Evolutionary conservation across 2,329 filamentous ascomycete genomes (phyloP).

Genomic region (Albifimbria verrucaria): DNA sequence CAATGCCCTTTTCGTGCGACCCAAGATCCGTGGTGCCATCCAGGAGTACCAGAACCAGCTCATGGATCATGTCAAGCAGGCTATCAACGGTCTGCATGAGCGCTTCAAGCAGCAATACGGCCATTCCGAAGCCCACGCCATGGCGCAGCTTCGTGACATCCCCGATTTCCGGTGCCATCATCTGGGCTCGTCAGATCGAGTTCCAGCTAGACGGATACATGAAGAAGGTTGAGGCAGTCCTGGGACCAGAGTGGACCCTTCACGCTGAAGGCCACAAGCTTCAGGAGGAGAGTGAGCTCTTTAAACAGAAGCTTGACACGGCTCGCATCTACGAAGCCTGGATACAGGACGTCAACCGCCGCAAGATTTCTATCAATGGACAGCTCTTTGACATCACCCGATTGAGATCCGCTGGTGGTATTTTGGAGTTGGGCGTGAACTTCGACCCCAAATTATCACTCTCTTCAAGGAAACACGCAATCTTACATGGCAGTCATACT

Average conservation of each 20-base stretch:
- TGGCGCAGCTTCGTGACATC: slow-evolving; percentile 94
- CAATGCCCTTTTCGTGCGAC: slow-evolving; percentile 95
- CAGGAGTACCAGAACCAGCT: slow-evolving; percentile 97
- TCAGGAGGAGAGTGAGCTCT: slow-evolving; percentile 84
- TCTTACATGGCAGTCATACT: slow-evolving; percentile 89
- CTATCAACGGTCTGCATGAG: slow-evolving; percentile 89
- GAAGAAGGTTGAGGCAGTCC: slow-evolving; percentile 97
- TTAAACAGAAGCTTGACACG: slow-evolving; percentile 94
- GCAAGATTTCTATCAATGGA: slow-evolving; percentile 88
- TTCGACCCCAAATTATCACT: slow-evolving; percentile 96
- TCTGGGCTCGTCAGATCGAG: slow-evolving; percentile 97
- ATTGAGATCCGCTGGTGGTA: slow-evolving; percentile 86
- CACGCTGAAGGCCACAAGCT: slow-evolving; percentile 95
- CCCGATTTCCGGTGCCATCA: slow-evolving; percentile 96
- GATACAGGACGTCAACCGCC: slow-evolving; percentile 83
- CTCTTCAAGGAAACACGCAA: slow-evolving; percentile 99
- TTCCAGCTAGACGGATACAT: slow-evolving; percentile 94
- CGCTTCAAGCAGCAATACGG: slow-evolving; percentile 99
- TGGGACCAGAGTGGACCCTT: slow-evolving; percentile 90
- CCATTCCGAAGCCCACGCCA: slow-evolving; percentile 94
- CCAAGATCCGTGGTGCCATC: slow-evolving; percentile 98
- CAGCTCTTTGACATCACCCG: slow-evolving; percentile 86
- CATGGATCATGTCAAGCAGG: slow-evolving; percentile 96
- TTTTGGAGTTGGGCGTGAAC: slow-evolving; percentile 86
- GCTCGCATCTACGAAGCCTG: slow-evolving; percentile 93